A percentile compares a stretch with the other conserved stretches of the same genome.
These are phyloP conservation scores for Immersiella caudata DNA, from an alignment of 495 filamentous ascomycete species.

Conservation along the genomic window DNA sequence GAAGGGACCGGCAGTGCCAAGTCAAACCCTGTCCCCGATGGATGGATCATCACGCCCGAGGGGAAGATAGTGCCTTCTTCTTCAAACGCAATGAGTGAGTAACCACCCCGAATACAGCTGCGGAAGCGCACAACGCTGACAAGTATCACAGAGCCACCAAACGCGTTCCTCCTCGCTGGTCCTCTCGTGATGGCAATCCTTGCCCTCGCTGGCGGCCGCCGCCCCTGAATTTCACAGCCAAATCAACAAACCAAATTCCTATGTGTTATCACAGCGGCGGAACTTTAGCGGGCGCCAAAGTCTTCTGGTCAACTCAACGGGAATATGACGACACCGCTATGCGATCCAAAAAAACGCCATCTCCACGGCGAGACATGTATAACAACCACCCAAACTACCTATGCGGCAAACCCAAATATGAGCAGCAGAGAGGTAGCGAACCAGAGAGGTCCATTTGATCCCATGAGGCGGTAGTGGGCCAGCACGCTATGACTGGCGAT, in stretches of 20 bases:
- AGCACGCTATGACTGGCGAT: no score
- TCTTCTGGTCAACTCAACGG: no score
- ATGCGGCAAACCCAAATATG: no score
- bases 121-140: background rate
- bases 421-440: no score
- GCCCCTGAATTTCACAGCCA: background rate
- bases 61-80: conserved; percentile 67
- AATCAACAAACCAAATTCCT: background rate
- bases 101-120: background rate
- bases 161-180: conserved; percentile 6
- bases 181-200: background rate
- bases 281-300: no score
- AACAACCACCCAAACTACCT: no score
- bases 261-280: background rate
- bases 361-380: no score
- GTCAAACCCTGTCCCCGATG: conserved; percentile 59
- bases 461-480: no score
- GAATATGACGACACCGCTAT: no score
- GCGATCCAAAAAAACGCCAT: no score
- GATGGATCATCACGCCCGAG: conserved; percentile 73
- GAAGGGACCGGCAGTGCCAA: conserved; percentile 44
- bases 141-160: background rate
- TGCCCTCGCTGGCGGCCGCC: background rate
- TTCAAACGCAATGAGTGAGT: conserved; percentile 41
- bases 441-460: no score